These are phyloP conservation scores for Phaeosphaeriaceae sp. DNA, from an alignment of 2,329 filamentous ascomycete genomes.

Conservation along the genomic window DNA sequence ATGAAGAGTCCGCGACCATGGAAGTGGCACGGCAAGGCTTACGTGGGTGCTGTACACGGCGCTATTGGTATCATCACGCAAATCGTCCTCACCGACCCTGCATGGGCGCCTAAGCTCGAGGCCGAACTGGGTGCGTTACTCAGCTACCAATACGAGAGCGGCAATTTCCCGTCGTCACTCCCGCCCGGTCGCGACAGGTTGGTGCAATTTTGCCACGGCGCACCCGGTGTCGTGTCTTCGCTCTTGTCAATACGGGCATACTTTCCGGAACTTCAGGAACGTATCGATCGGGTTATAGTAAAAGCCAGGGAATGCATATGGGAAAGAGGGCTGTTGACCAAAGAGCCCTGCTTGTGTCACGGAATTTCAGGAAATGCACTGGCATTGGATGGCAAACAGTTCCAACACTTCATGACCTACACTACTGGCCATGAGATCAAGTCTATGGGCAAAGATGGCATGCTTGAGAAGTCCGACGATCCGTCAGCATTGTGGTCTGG, in stretches of 20 bases:
- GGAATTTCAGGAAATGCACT: slow-evolving; percentile 71
- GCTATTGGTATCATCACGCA: slow-evolving; percentile 75
- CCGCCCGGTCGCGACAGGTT: slow-evolving; percentile 58
- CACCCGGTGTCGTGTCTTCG: slow-evolving; percentile 67
- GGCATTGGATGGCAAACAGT: slow-evolving; percentile 57
- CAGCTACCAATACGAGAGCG: slow-evolving; percentile 65
- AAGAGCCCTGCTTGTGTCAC: slow-evolving; percentile 71
- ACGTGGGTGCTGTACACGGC: slow-evolving; percentile 72
- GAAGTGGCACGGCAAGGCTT: slow-evolving; percentile 69
- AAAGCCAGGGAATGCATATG: slow-evolving; percentile 62
- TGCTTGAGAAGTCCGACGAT: slow-evolving; percentile 59
- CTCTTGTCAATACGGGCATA: slow-evolving; percentile 63
- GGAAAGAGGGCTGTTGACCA: slow-evolving; percentile 66
- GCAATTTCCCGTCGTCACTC: slow-evolving; percentile 68
- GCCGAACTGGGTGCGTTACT: slow-evolving; percentile 63
- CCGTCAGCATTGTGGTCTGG: slow-evolving; percentile 60
- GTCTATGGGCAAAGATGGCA: slow-evolving; percentile 59
- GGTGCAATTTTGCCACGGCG: slow-evolving; percentile 73
- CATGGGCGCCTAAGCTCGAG: slow-evolving; percentile 62
- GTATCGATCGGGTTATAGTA: slow-evolving; percentile 61
- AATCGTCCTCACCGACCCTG: slow-evolving; percentile 65
- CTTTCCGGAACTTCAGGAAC: slow-evolving; percentile 62
- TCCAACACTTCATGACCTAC: slow-evolving; percentile 66
- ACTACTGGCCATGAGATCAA: slow-evolving; percentile 64
- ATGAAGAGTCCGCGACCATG: slow-evolving; percentile 63